Percentiles rank a stretch among this genome's conserved stretches.
These are phyloP conservation scores for Jamesozyma hellenica DNA, from an alignment of 805 yeast genomes.

Conservation along the genomic window DNA sequence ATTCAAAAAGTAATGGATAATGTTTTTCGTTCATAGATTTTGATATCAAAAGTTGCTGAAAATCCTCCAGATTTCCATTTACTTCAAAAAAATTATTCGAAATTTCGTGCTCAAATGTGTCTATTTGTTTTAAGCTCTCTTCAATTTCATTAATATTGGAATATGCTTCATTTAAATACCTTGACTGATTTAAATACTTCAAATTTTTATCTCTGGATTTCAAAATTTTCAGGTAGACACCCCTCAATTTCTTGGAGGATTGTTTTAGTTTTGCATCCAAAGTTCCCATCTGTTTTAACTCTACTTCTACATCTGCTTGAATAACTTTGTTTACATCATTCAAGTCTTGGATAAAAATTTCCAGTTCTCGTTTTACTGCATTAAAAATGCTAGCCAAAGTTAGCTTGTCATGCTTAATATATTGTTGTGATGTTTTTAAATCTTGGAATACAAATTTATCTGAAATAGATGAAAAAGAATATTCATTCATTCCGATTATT, in stretches of 20 bases:
- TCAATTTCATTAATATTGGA: slow-evolving; percentile 5
- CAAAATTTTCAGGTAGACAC: slow-evolving; percentile 9
- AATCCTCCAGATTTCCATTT: slow-evolving; percentile 30
- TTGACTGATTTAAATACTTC: slow-evolving; percentile 5
- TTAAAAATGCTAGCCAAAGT: slow-evolving; percentile 17
- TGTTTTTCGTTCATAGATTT: slow-evolving; percentile 35
- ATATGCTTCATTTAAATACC: slow-evolving; percentile 7
- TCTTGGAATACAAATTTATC: slow-evolving; percentile 9
- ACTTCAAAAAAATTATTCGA: slow-evolving; percentile 22
- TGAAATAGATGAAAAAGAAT: slow-evolving; percentile 1
- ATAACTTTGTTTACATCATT: slow-evolving; percentile 12
- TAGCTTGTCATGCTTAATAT: slow-evolving; percentile 11
- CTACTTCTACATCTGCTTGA: slow-evolving; percentile 26
- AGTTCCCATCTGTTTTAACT: slow-evolving; percentile 21
- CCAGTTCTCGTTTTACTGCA: slow-evolving; percentile 16
- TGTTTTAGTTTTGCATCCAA: slow-evolving; percentile 17
- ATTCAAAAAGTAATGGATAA: slow-evolving; percentile 33
- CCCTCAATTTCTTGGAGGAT: slow-evolving; percentile 17
- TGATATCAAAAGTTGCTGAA: slow-evolving; percentile 30
- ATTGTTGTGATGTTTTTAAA: slow-evolving; percentile 9
- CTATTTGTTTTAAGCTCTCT: slow-evolving; percentile 8
- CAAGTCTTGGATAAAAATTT: slow-evolving; percentile 17
- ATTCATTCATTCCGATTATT: background rate
- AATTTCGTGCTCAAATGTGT: slow-evolving; percentile 7
- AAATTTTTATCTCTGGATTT: slow-evolving; percentile 11